A percentile compares a stretch with the other conserved stretches of the same genome.
These are phyloP conservation scores for Amphibolis antarctica DNA, from an alignment of 106 monocot species.

Conservation along the genomic window DNA sequence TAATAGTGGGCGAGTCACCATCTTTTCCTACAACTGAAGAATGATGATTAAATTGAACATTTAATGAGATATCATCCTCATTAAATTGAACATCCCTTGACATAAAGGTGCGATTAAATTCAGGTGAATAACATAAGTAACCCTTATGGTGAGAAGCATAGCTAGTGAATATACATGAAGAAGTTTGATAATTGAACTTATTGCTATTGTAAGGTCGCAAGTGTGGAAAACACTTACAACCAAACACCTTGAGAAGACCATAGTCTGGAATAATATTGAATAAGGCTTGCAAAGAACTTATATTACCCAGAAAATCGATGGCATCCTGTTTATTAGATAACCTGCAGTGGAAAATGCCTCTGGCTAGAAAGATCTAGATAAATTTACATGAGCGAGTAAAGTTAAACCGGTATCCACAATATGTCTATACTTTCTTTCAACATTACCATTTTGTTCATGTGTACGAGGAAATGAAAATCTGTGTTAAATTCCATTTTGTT, in stretches of 20 bases:
- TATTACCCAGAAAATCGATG: neutral
- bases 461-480: neutral
- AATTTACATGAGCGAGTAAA: neutral
- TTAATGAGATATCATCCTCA: no score
- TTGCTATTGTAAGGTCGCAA: no score
- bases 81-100: no score
- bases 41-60: no score
- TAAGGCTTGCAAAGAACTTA: neutral
- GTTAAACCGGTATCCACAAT: neutral
- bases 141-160: no score
- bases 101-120: no score
- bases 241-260: neutral
- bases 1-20: no score
- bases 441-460: neutral
- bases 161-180: no score
- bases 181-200: no score
- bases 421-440: neutral
- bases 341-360: neutral
- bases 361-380: neutral
- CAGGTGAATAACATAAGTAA: no score
- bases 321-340: neutral
- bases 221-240: no score
- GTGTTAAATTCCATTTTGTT: neutral
- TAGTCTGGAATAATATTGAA: neutral
- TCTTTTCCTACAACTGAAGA: no score